Evolutionary conservation across 2,329 filamentous ascomycete species (phyloP), one percentile per base, ranked within the genome.

Genomic region (Pyrenochaeta sp.): DNA sequence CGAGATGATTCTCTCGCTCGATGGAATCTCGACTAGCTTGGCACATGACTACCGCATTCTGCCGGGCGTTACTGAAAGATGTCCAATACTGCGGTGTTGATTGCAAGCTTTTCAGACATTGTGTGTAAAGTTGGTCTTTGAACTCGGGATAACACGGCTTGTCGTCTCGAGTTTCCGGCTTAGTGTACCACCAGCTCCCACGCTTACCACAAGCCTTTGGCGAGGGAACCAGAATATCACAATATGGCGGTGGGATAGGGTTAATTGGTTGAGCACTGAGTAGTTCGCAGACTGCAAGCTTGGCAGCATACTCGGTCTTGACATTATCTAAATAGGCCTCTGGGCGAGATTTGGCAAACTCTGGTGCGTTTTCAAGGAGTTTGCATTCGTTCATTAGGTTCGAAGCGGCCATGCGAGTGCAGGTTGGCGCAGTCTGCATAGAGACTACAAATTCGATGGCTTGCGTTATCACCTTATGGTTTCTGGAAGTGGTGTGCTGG

Each of bases 261-360:
- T 80, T 79, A 2, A 41, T 46, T 11, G 59, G 60, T 17, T 67
- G 66, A 15, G 84, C 82, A 17, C 80, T 81, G 10, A 79, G 77
- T 7, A 88, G 77, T 64, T 89, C 87, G 61, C 87, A 90, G 7
- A 88, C 77, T 10, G 87, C 85, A 14, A 89, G 77, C 39, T 85
- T 82, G 7, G 83, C 83, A 2, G 86, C 85, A 58, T 87, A 89
- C 29, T 85, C 78, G 4, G 84, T 84, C 57, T 82, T 84, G 47
- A 75, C 63, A 11, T 68, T 69, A 33, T 75, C 73, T n/a, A 77
- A 54, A 9, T 69, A 61, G 4, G 62, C 55, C 32, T 74, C 71
- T 7, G 64, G 63, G 14, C 68, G 60, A 12, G 45, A 51, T 54
- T 63, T 66, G 15, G 61, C 61, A 30, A 71, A 68, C 7, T 64